Percentiles rank a stretch among this genome's conserved stretches.
Conservation (phyloP, 345 rosid genomes). For the Eucalyptus regnans region DNA sequence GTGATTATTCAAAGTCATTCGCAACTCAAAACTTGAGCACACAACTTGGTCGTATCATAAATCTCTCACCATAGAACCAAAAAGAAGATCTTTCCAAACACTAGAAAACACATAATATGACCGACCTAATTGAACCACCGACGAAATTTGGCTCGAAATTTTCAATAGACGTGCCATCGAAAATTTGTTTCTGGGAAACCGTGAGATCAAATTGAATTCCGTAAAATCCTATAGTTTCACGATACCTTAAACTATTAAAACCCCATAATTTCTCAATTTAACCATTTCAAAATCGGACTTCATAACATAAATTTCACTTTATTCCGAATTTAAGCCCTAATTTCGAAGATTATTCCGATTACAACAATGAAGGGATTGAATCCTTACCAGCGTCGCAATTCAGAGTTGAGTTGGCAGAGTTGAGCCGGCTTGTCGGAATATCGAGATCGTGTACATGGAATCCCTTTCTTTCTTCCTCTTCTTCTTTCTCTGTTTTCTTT, state of each 20-base stretch:
- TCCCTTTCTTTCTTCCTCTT: too few relatives aligned
- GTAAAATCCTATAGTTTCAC: rapidly evolving
- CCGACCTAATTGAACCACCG: rapidly evolving
- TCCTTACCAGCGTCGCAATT: too few relatives aligned
- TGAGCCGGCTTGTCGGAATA: too few relatives aligned
- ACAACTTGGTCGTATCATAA: rapidly evolving
- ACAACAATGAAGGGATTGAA: rapidly evolving
- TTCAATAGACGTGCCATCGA: rapidly evolving
- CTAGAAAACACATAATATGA: too few relatives aligned
- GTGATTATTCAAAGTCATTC: rapidly evolving
- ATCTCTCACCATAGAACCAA: background rate
- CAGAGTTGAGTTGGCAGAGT: too few relatives aligned
- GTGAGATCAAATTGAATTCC: rapidly evolving
- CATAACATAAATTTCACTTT: rapidly evolving
- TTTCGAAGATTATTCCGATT: background rate
- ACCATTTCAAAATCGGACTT: rapidly evolving
- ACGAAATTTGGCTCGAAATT: too few relatives aligned
- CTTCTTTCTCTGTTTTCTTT: too few relatives aligned
- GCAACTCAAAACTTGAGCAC: rapidly evolving
- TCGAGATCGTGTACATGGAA: too few relatives aligned
- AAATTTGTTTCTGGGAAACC: rapidly evolving
- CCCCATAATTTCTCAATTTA: rapidly evolving
- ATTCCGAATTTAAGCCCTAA: background rate
- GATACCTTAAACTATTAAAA: background rate
- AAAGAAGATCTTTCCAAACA: too few relatives aligned